phyloP scores from a whole-genome alignment of 2,329 filamentous ascomycete genomes.

The Paramyrothecium roridum region DNA sequence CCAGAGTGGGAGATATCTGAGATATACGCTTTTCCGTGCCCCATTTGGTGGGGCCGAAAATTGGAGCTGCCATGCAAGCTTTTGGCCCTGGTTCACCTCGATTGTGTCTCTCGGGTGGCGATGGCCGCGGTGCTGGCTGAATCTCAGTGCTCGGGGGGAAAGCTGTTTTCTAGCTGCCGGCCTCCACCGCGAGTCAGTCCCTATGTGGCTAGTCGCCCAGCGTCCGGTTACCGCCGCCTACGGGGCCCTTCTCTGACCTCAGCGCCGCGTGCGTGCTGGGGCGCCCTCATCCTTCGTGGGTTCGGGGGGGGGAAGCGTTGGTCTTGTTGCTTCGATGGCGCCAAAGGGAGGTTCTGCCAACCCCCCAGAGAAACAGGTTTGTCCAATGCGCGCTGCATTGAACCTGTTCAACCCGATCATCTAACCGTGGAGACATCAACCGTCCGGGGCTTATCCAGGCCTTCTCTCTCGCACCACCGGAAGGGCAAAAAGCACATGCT shows the following conservation, averaged over 20 bases:
- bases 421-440: no score
- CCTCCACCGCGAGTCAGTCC: conserved; percentile 1
- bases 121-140: background rate
- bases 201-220: background rate
- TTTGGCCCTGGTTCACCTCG: background rate
- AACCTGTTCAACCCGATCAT: no score
- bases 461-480: background rate
- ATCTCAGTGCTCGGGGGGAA: background rate
- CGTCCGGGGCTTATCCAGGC: no score
- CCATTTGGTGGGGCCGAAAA: background rate
- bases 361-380: no score
- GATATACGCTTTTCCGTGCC: background rate
- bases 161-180: background rate
- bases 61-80: background rate
- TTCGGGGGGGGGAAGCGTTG: no score
- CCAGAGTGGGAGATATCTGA: no score
- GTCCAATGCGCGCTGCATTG: no score
- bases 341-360: no score
- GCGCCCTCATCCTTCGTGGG: no score
- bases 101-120: background rate
- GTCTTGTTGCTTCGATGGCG: no score
- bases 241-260: background rate
- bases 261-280: no score
- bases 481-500: background rate
- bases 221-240: background rate